These are phyloP conservation scores for Colletotrichum sp. DNA, from an alignment of 2,329 filamentous ascomycete genomes.

Conservation along the genomic window DNA sequence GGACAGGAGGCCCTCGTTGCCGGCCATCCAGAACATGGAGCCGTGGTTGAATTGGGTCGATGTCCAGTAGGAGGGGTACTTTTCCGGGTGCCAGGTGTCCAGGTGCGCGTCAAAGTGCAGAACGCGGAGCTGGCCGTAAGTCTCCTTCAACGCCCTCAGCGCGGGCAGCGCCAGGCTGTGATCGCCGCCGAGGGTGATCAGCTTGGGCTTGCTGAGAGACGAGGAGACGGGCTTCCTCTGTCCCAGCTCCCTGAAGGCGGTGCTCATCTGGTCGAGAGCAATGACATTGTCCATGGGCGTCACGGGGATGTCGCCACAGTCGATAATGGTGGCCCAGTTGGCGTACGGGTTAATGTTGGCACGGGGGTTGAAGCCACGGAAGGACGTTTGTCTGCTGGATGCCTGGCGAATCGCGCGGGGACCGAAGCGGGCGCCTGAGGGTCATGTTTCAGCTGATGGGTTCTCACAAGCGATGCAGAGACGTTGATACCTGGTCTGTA, in stretches of 20 bases:
- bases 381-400: constrained; percentile 79
- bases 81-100: constrained; percentile 83
- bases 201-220: constrained; percentile 48
- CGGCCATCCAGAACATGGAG: constrained; percentile 90
- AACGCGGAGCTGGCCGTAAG: constrained; percentile 69
- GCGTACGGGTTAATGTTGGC: constrained; percentile 84
- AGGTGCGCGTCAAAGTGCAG: constrained; percentile 80
- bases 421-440: constrained; percentile 75
- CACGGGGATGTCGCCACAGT: constrained; percentile 91
- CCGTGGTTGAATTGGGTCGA: constrained; percentile 83
- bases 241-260: constrained; percentile 75
- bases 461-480: background rate
- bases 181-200: constrained; percentile 76
- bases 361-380: constrained; percentile 80
- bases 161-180: constrained; percentile 75
- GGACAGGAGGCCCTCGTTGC: constrained; percentile 77
- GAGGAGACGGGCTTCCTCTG: constrained; percentile 37
- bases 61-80: constrained; percentile 79
- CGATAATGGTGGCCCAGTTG: constrained; percentile 78
- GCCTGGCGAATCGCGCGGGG: constrained; percentile 87
- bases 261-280: constrained; percentile 83
- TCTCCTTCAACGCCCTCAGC: constrained; percentile 66
- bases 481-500: constrained; percentile 64
- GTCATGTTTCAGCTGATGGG: background rate
- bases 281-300: constrained; percentile 86